Conservation (phyloP, 83 land plant species). For the Picea abies region DNA sequence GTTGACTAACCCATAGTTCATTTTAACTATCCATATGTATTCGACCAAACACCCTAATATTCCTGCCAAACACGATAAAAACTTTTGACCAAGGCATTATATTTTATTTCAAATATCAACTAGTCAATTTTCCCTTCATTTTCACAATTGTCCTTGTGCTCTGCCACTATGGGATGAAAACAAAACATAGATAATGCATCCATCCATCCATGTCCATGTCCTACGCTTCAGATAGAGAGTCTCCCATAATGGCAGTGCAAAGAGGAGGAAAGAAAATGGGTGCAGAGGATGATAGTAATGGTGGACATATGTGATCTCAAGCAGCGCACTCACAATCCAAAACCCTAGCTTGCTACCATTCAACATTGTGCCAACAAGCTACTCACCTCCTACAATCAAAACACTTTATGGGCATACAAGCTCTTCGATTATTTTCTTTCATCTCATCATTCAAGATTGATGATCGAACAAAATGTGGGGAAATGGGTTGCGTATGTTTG, state of each 20-base stretch:
- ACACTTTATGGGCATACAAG: slow-evolving; percentile 53
- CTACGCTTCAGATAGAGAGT: too few relatives aligned
- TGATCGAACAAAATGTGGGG: slow-evolving; percentile 21
- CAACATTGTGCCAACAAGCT: slow-evolving; percentile 28
- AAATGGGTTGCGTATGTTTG: slow-evolving; percentile 10
- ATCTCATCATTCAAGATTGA: slow-evolving; percentile 48
- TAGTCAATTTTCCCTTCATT: too few relatives aligned
- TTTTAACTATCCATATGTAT: too few relatives aligned
- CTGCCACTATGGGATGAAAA: too few relatives aligned
- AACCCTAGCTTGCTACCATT: slow-evolving; percentile 35
- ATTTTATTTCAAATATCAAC: too few relatives aligned
- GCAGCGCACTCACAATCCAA: slow-evolving; percentile 22
- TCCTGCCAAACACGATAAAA: too few relatives aligned
- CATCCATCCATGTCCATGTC: too few relatives aligned
- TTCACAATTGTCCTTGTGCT: too few relatives aligned
- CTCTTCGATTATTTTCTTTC: slow-evolving; percentile 60
- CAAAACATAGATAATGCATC: neutral
- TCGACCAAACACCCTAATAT: too few relatives aligned
- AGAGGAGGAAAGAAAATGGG: neutral
- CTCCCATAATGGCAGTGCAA: neutral
- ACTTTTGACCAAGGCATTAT: too few relatives aligned
- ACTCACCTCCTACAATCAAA: slow-evolving; percentile 36
- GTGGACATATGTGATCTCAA: slow-evolving; percentile 47
- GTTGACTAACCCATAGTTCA: too few relatives aligned
- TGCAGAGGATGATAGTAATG: slow-evolving; percentile 2